Evolutionary conservation across 1,139 yeast genomes (phyloP), one percentile per base, ranked within the genome.

Genomic region (Candida sp.): DNA sequence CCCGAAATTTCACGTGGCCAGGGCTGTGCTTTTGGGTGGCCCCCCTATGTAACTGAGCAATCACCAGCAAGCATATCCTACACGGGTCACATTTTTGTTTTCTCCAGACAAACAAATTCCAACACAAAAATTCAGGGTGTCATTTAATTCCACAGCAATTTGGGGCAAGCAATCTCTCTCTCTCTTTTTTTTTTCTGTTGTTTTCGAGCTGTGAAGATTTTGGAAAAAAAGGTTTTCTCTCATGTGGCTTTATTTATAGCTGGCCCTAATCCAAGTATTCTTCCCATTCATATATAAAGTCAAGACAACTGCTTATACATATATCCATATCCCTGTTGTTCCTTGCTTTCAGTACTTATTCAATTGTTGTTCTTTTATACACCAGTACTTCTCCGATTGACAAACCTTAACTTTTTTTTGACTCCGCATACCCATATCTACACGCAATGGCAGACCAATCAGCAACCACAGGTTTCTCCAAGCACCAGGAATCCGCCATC

Each of bases 401-500:
- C 31, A 7, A 28, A 6, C 7, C 2, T 7, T 28, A 28, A 8
- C 9, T 28, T 26, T 28, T 27, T 25, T 27, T 33, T 28, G 11
- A 28, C 35, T 22, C 44, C 30, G 11, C 27, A 12, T 17, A 42
- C 28, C 9, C 31, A 31, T 34, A 34, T 12, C 23, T 25, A 34
- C 25, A 28, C 7, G 8, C 26, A 12, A 28, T 44, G 46, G 5
- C 33, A 35, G 42, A 44, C 28, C 41, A 44, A 28, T 37, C 42
- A 12, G 28, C 47, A 28, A 23, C 56, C 1, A 42, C 53, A 7
- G 60, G 60, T 7, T 57, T 51, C 25, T 35, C 47, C 41, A 49
- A 56, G 35, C 49, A 54, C 34, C 47, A 46, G 58, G 78, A 73
- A 34, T 45, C 75, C 6, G 81, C 81, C 33, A 68, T 76, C 50